Conservation (phyloP, 2,329 filamentous ascomycete species). For the Colletotrichum sp. region DNA sequence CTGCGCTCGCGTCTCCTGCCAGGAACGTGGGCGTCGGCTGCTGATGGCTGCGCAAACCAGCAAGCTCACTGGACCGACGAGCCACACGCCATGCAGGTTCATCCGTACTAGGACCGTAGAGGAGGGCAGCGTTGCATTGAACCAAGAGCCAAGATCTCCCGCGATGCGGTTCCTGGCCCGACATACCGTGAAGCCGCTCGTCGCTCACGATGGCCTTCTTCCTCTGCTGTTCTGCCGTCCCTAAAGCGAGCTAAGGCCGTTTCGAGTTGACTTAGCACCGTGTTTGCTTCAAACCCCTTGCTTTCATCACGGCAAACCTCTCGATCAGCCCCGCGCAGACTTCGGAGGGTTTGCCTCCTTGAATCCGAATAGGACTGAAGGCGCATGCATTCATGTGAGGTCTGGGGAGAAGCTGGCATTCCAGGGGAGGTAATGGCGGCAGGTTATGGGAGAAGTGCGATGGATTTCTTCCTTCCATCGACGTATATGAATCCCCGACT, state of each 20-base stretch:
- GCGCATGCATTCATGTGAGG: background rate
- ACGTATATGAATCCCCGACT: background rate
- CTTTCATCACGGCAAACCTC: background rate
- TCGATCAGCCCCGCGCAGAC: background rate
- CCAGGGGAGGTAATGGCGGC: background rate
- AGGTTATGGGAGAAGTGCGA: rapidly evolving
- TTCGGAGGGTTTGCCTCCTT: constrained; percentile 8
- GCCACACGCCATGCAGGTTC: background rate
- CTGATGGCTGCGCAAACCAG: background rate
- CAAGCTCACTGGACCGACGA: background rate
- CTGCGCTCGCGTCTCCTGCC: background rate
- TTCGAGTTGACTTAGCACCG: background rate
- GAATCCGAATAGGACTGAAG: background rate
- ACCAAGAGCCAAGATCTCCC: background rate
- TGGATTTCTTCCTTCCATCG: background rate
- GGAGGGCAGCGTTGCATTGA: background rate
- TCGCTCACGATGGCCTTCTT: background rate
- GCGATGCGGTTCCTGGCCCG: constrained; percentile 19
- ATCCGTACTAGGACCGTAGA: background rate
- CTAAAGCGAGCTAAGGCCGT: background rate
- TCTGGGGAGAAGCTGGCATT: background rate
- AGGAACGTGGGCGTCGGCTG: background rate
- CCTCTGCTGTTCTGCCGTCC: background rate
- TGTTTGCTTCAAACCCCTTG: background rate
- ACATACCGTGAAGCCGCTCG: background rate